These are phyloP conservation scores for Pythium folliculosum DNA, from an alignment of 352 stramenopile species.

Conservation along the genomic window DNA sequence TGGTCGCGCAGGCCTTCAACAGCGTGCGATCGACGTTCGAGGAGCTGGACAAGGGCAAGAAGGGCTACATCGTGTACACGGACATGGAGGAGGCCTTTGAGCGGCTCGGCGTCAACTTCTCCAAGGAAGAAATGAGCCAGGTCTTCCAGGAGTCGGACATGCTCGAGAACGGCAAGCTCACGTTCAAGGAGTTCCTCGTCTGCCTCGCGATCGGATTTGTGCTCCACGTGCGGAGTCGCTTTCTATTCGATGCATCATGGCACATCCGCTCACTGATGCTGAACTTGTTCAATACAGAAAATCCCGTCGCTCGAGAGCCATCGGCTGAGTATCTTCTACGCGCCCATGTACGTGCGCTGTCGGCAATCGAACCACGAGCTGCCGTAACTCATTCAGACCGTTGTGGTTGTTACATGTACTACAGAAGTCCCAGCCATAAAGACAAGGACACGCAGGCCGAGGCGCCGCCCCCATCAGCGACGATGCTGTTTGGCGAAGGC, in stretches of 20 bases:
- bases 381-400: neutral
- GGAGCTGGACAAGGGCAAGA: slow-evolving; percentile 58
- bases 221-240: slow-evolving; percentile 62
- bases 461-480: neutral
- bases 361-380: neutral
- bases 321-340: slow-evolving; percentile 80
- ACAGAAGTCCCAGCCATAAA: slow-evolving; percentile 24
- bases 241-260: neutral
- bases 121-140: slow-evolving; percentile 66
- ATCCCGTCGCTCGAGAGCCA: slow-evolving; percentile 75
- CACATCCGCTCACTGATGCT: neutral
- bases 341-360: slow-evolving; percentile 49
- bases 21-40: slow-evolving; percentile 76
- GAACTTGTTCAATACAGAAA: slow-evolving; percentile 39
- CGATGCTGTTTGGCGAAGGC: slow-evolving; percentile 77
- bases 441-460: slow-evolving; percentile 9
- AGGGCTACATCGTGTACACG: slow-evolving; percentile 77
- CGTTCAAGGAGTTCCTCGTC: slow-evolving; percentile 89
- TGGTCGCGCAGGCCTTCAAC: slow-evolving; percentile 72
- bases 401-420: neutral
- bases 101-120: slow-evolving; percentile 76
- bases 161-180: slow-evolving; percentile 74
- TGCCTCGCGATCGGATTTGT: slow-evolving; percentile 87
- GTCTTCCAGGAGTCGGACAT: slow-evolving; percentile 87
- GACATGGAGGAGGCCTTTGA: slow-evolving; percentile 76